Evolutionary conservation across 306 rosid genomes (phyloP), one percentile per base, ranked within the genome.

Genomic region (Cicer pinnatifidum): DNA sequence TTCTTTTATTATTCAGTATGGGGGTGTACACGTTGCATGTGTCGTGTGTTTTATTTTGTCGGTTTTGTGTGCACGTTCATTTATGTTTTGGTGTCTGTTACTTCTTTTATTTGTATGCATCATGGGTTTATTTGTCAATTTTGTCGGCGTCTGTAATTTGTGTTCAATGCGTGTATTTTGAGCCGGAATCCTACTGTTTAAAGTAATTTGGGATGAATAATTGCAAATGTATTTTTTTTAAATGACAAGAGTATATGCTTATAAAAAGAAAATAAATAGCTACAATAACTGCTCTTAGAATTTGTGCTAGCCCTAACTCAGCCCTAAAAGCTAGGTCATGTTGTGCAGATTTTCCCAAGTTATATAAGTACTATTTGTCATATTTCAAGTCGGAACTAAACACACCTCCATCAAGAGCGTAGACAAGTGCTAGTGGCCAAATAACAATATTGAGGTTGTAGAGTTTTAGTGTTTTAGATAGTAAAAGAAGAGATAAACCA

Each of bases 21-120:
- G 64, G 64, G 44, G 45, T 61, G 11, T 63, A 70, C 44, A 8
- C 33, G 38, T 20, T 9, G 11, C 15, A 56, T 3, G 11, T 45
- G 43, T 57, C 16, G 9, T 11, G 54, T 19, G 62, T 6, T 52
- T 38, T 41, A 41, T 58, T 50, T 16, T 52, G 15, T 57, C n/a
- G 4, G 13, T 71, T 56, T 48, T 17, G 12, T 66, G 52, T 66
- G 52, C 33, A 15, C 47, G 59, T 65, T 44, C 1, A 8, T 47
- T 15, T 64, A 17, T 68, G 9, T 81, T 52, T 19, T 11, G 61
- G 72, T 46, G 52, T 56, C 19, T 57, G 17, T 37, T 10, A 23
- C 75, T 48, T 68, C 19, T 19, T 20, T 64, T 44, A 5, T n/a
- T 62, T 41, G 46, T 50, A 53, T 45, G 59, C 58, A 19, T 71